Evolutionary conservation across 2,329 filamentous ascomycete genomes (phyloP).

Genomic region (Hypoxylon sp.): DNA sequence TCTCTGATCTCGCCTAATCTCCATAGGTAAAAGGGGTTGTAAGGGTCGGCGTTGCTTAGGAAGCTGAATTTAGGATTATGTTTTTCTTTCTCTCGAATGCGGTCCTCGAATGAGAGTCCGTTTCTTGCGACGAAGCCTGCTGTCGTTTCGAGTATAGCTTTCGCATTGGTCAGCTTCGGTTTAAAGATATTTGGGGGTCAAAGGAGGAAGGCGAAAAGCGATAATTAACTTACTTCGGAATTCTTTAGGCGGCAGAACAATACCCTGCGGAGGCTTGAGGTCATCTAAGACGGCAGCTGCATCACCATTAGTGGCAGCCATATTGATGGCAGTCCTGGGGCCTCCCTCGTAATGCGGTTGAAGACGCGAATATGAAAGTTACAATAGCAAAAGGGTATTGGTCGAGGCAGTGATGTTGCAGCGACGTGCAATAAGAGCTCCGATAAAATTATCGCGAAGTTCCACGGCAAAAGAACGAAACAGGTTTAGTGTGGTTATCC

Average conservation of each 20-base stretch:
- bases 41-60: conserved; percentile 81
- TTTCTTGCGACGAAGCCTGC: conserved; percentile 87
- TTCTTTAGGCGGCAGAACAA: conserved; percentile 90
- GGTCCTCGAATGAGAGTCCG: conserved; percentile 78
- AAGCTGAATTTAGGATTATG: conserved; percentile 94
- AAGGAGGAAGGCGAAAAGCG: neutral
- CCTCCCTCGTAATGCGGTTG: conserved; percentile 42
- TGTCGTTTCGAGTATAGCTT: conserved; percentile 84
- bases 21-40: conserved; percentile 91
- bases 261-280: conserved; percentile 81
- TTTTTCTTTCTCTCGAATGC: conserved; percentile 85
- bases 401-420: conserved; percentile 42
- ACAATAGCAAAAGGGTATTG: conserved; percentile 32
- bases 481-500: neutral
- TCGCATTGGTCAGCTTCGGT: conserved; percentile 53
- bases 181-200: conserved; percentile 4
- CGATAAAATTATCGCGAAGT: conserved; percentile 31
- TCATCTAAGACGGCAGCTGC: conserved; percentile 68
- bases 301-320: conserved; percentile 65
- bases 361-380: conserved; percentile 24
- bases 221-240: conserved; percentile 69
- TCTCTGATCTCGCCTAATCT: conserved; percentile 85
- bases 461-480: neutral
- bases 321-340: conserved; percentile 48
- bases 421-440: conserved; percentile 32